Conservation (phyloP, 495 filamentous ascomycete species). For the Neurospora tetraspora region DNA sequence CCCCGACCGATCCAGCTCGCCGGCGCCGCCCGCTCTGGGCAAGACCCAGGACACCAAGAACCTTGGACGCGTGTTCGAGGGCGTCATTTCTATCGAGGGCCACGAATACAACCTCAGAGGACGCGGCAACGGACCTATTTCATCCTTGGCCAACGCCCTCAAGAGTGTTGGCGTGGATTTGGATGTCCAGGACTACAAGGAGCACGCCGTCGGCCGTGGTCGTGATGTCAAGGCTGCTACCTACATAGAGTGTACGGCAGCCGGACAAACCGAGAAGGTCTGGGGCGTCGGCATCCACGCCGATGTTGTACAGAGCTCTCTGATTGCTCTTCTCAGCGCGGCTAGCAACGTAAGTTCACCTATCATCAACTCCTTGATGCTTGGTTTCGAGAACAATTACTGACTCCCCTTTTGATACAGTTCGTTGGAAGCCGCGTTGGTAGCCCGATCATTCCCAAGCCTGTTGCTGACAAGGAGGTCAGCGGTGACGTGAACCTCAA, state of each 20-base stretch:
- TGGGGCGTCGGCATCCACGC: slow-evolving; percentile 97
- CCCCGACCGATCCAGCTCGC: slow-evolving; percentile 70
- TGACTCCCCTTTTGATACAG: slow-evolving; percentile 23
- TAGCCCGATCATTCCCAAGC: slow-evolving; percentile 44
- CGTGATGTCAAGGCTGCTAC: slow-evolving; percentile 81
- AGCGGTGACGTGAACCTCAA: slow-evolving; percentile 31
- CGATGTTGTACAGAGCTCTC: slow-evolving; percentile 85
- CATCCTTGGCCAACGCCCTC: slow-evolving; percentile 75
- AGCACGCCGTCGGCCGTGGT: slow-evolving; percentile 79
- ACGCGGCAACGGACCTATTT: slow-evolving; percentile 82
- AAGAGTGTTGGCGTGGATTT: slow-evolving; percentile 75
- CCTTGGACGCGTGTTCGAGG: slow-evolving; percentile 74
- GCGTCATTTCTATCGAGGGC: slow-evolving; percentile 76
- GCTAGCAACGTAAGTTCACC: slow-evolving; percentile 68
- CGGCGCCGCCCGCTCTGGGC: slow-evolving; percentile 56
- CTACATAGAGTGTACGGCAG: slow-evolving; percentile 80
- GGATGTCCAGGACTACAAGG: slow-evolving; percentile 91
- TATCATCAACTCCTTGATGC: neutral
- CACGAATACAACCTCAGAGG: slow-evolving; percentile 69
- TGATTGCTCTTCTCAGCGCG: slow-evolving; percentile 81
- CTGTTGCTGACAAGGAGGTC: slow-evolving; percentile 20
- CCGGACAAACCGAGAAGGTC: slow-evolving; percentile 58
- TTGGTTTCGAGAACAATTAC: slow-evolving; percentile 3
- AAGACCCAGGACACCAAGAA: slow-evolving; percentile 66
- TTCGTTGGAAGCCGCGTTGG: slow-evolving; percentile 46